These are phyloP conservation scores for Cercophora samala DNA, from an alignment of 495 filamentous ascomycete genomes.

Conservation along the genomic window DNA sequence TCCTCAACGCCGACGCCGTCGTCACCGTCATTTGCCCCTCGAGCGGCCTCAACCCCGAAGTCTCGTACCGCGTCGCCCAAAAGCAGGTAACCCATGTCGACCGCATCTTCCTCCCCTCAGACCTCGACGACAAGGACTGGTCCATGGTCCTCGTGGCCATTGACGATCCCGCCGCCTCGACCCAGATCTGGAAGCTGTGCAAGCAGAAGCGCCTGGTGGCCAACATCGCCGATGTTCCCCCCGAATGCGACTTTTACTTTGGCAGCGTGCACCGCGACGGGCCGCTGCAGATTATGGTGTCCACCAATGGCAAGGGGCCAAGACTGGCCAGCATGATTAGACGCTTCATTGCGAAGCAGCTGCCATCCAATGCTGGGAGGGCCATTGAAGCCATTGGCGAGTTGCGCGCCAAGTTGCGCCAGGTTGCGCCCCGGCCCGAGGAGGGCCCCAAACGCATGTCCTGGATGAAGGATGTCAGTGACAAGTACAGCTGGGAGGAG, in stretches of 20 bases:
- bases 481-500: constrained; percentile 80
- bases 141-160: constrained; percentile 86
- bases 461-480: constrained; percentile 92
- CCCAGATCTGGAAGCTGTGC: constrained; percentile 86
- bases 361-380: constrained; percentile 73
- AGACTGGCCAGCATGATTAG: constrained; percentile 84
- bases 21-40: constrained; percentile 80
- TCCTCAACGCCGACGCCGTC: constrained; percentile 89
- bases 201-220: constrained; percentile 78
- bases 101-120: constrained; percentile 74
- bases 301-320: constrained; percentile 94
- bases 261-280: constrained; percentile 93
- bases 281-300: constrained; percentile 95
- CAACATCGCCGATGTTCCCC: constrained; percentile 95
- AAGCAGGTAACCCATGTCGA: constrained; percentile 73
- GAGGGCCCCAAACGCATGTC: constrained; percentile 89
- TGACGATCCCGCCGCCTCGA: constrained; percentile 84
- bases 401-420: constrained; percentile 73
- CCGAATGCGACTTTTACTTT: constrained; percentile 98
- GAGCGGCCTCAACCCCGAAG: constrained; percentile 81
- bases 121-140: constrained; percentile 58
- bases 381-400: constrained; percentile 81
- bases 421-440: constrained; percentile 64
- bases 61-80: constrained; percentile 70
- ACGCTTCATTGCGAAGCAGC: constrained; percentile 69